Evolutionary conservation across 352 stramenopile species (phyloP), one percentile per base, ranked within the genome.

Genomic region (Globisporangium abappressorium): DNA sequence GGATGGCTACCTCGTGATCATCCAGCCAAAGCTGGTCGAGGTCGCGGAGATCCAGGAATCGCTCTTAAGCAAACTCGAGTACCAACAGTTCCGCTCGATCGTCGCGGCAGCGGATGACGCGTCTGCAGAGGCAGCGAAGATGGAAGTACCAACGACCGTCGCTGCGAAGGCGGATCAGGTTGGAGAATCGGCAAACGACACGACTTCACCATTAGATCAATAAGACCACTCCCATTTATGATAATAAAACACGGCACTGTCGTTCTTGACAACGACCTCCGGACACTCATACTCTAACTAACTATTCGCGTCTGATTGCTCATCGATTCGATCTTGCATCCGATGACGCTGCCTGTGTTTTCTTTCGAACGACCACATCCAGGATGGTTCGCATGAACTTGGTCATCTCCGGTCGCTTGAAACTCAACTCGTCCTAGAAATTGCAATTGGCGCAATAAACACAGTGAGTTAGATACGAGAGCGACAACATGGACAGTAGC

Each of bases 321-420:
- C 67, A 74, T 47, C 57, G 56, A 30, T 24, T 41, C 15, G 47
- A 34, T 46, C 56, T 68, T 61, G 72, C 46, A 41, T 70, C 74
- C 55, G 71, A 51, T 38, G 49, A 56, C 49, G 3, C n/a, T 9
- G n/a, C 22, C 49, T 56, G 49, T 70, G 84, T 81, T 69, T 89
- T 90, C 70, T 90, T 90, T 59, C 82, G 80, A 79, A 91, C 91
- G 46, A 94, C 84, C 36, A 90, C 80, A 70, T 95, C 87, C 51
- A 95, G 69, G 55, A 93, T 72, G 66, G 85, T 90, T 53, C 84
- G 81, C 79, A 92, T 91, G 68, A 95, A 95, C 57, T 91, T 90
- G 63, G 84, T 93, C 75, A 93, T 84, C 70, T 95, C 84, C 47
- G 78, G 78, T 43, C 85, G 80, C 65, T 81, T 89, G 73, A 95